These are phyloP conservation scores for Austroboletus rostrupii DNA, from an alignment of 1,284 basidiomycete genomes.

Conservation along the genomic window DNA sequence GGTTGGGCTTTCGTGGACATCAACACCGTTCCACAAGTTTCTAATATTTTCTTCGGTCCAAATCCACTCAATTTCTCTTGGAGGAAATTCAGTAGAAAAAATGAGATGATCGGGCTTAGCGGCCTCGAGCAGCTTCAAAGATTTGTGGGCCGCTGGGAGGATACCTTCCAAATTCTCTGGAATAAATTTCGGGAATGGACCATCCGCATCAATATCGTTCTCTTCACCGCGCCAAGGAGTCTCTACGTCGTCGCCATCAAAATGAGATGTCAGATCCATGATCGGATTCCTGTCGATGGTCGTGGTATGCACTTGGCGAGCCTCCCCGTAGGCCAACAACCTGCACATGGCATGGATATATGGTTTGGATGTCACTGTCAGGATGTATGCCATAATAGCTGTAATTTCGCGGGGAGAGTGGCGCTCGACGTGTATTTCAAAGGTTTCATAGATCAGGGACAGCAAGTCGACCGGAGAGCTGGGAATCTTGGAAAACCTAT, in stretches of 20 bases:
- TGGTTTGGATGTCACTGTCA: constrained; percentile 56
- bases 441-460: constrained; percentile 50
- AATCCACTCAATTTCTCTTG: constrained; percentile 52
- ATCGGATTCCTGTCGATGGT: constrained; percentile 14
- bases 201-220: constrained; percentile 33
- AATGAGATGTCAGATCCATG: constrained; percentile 27
- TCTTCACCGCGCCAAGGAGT: constrained; percentile 39
- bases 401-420: constrained; percentile 43
- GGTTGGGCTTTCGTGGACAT: background rate
- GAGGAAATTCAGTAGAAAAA: constrained; percentile 31
- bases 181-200: constrained; percentile 59
- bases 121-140: constrained; percentile 56
- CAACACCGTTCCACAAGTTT: constrained; percentile 34
- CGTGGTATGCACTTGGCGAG: constrained; percentile 24
- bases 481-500: constrained; percentile 41
- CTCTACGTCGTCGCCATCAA: constrained; percentile 34
- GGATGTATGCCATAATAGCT: constrained; percentile 58
- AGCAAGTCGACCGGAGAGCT: constrained; percentile 46
- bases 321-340: constrained; percentile 53
- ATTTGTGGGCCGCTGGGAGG: constrained; percentile 60
- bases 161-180: constrained; percentile 43
- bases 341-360: constrained; percentile 54
- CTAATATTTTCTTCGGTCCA: constrained; percentile 58
- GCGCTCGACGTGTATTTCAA: constrained; percentile 48
- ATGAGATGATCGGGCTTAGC: constrained; percentile 60